Evolutionary conservation across 2,329 filamentous ascomycete genomes (phyloP).

Genomic region (Penicillium glabrum): DNA sequence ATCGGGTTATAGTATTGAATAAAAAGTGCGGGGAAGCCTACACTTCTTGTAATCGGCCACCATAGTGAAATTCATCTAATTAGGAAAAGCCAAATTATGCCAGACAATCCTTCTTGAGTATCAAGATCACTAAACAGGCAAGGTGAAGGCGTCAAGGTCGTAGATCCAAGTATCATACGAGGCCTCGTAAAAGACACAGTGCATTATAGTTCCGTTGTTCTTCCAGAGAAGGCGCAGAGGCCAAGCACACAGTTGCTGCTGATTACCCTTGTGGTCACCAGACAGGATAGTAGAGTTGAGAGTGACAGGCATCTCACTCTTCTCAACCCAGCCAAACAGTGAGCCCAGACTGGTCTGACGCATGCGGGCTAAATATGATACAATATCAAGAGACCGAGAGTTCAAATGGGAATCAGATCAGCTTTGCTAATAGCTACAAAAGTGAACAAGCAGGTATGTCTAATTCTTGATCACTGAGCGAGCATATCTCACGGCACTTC

Average conservation of each 20-base stretch:
- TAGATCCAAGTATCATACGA: constrained; percentile 1
- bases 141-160: neutral
- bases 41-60: too few species aligned
- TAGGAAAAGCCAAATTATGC: neutral
- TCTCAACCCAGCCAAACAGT: constrained; percentile 1
- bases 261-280: neutral
- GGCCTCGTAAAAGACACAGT: neutral
- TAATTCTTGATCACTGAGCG: too few species aligned
- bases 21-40: too few species aligned
- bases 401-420: too few species aligned
- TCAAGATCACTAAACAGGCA: neutral
- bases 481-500: too few species aligned
- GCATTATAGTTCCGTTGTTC: neutral
- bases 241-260: constrained; percentile 5
- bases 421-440: too few species aligned
- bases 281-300: constrained; percentile 1
- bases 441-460: too few species aligned
- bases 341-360: neutral
- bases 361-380: too few species aligned
- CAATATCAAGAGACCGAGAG: too few species aligned
- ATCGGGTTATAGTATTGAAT: too few species aligned
- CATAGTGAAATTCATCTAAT: too few species aligned
- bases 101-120: neutral
- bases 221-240: constrained; percentile 5
- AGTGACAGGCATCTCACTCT: neutral